Base-by-base conservation (phyloP, 768 basidiomycete species). In the Ramaria rubella region DNA sequence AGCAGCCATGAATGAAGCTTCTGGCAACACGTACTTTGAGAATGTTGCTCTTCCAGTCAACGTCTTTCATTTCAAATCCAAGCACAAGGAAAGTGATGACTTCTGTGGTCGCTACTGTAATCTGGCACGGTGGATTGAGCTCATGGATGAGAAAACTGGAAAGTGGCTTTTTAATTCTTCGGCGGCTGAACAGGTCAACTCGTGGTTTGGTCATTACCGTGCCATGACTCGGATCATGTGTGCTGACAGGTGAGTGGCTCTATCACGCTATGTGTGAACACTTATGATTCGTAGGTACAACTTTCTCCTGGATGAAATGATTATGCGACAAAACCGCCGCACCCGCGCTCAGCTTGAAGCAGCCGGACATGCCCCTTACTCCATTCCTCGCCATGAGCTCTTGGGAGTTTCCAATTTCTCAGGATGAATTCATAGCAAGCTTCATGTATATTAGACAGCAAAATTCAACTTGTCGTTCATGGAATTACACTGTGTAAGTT, bases 141-240 rank as follows among this genome's bases (percentile, higher is more conserved):
- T 65, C 1, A 23, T 14, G 4, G 30, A n/a, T 9, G 57, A 56
- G 5, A 54, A 58, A 5, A 45, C 23, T 7, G 58, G 55, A 4
- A 58, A 21, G 9, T 45, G 43, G 43, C 7, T 21, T 7, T 68
- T 67, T 59, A 68, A 67, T 42, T 63, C 64, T 2, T 67, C 66
- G 15, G 58, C 58, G 14, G 65, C 64, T 17, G 66, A 67, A 51
- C 58, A 61, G 58, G 52, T 59, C 9, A 67, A 67, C 45, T 60
- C 51, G 1, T 67, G 66, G 66, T 17, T 64, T 21, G 62, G 62
- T 15, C 58, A 61, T 0, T 66, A 55, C 36, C 36, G 36, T 38
- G 11, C 36, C 11, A 45, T 45, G 9, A 21, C 43, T 8, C 15
- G 43, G 9, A 7, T 45, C 9, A 45, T 45, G 43, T 21, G 19